phyloP scores from a whole-genome alignment of 1,139 yeast genomes.

The Yamadazyma diospyri region DNA sequence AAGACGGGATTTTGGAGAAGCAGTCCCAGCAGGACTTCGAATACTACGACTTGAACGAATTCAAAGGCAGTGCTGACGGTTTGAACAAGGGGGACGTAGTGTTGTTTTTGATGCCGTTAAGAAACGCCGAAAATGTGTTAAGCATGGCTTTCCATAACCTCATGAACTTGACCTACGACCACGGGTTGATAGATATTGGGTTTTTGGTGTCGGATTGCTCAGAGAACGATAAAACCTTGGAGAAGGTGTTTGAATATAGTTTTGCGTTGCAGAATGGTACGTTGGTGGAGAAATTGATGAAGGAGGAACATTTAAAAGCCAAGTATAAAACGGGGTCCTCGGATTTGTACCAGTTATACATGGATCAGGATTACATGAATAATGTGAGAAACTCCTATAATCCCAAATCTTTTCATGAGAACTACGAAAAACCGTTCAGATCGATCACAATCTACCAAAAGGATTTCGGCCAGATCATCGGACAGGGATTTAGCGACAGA shows the following conservation, averaged over 20 bases:
- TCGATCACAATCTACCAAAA: slow-evolving; percentile 73
- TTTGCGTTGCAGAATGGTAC: slow-evolving; percentile 71
- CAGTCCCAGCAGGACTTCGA: slow-evolving; percentile 30
- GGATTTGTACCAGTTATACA: slow-evolving; percentile 63
- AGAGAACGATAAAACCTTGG: slow-evolving; percentile 69
- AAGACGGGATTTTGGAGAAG: slow-evolving; percentile 29
- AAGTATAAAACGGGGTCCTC: slow-evolving; percentile 44
- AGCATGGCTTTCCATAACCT: slow-evolving; percentile 82
- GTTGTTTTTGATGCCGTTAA: slow-evolving; percentile 68
- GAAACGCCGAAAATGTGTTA: slow-evolving; percentile 77
- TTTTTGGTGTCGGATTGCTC: slow-evolving; percentile 84
- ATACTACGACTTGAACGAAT: slow-evolving; percentile 58
- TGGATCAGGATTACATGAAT: slow-evolving; percentile 63
- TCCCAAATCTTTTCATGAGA: slow-evolving; percentile 54
- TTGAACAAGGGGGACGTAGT: slow-evolving; percentile 59
- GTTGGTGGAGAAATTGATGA: slow-evolving; percentile 46
- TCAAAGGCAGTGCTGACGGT: slow-evolving; percentile 54
- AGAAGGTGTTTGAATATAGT: slow-evolving; percentile 62
- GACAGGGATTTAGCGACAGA: slow-evolving; percentile 86
- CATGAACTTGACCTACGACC: slow-evolving; percentile 85
- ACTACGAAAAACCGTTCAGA: slow-evolving; percentile 69
- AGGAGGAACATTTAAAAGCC: slow-evolving; percentile 31
- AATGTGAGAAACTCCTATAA: slow-evolving; percentile 55
- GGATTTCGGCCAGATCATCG: slow-evolving; percentile 81
- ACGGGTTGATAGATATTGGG: slow-evolving; percentile 75